These are phyloP conservation scores for Trapa bicornis DNA, from an alignment of 345 rosid species.

Conservation along the genomic window DNA sequence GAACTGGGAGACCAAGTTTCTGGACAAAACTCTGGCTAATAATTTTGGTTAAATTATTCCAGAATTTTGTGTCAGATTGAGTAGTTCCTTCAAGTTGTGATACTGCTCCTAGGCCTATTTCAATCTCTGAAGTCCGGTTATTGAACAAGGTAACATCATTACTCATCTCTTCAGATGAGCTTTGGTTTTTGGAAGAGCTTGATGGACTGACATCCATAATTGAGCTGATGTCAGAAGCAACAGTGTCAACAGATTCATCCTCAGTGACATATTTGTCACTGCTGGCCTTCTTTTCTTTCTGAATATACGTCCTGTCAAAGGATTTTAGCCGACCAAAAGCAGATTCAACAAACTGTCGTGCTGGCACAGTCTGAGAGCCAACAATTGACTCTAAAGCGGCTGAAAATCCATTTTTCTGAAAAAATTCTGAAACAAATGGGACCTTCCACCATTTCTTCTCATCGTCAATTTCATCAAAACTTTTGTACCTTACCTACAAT, in stretches of 20 bases:
- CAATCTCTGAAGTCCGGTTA: conserved; percentile 14
- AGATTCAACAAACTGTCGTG: conserved; percentile 75
- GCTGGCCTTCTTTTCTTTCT: conserved; percentile 24
- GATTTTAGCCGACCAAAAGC: conserved; percentile 82
- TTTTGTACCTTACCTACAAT: conserved; percentile 66
- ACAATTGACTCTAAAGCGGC: conserved; percentile 38
- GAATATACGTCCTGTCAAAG: conserved; percentile 38
- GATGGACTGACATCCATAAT: conserved; percentile 16
- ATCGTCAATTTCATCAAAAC: conserved; percentile 62
- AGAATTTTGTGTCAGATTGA: conserved; percentile 41
- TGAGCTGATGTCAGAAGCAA: conserved; percentile 23
- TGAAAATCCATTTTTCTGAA: conserved; percentile 52
- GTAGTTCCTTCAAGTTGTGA: conserved; percentile 19
- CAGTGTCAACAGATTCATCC: conserved; percentile 16
- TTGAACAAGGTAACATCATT: conserved; percentile 13
- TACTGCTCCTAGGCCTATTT: conserved; percentile 14
- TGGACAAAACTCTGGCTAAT: conserved; percentile 53
- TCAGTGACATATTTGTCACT: conserved; percentile 17
- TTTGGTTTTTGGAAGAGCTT: conserved; percentile 15
- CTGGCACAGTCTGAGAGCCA: conserved; percentile 65
- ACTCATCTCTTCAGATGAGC: conserved; percentile 12
- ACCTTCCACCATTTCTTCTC: conserved; percentile 76
- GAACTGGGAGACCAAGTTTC: conserved; percentile 56
- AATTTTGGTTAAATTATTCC: conserved; percentile 51
- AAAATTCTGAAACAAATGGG: conserved; percentile 59